Percentiles rank a stretch among this genome's conserved stretches.
Evolutionary conservation across 2,329 filamentous ascomycete genomes (phyloP).

Genomic region (Colletotrichum sp.): DNA sequence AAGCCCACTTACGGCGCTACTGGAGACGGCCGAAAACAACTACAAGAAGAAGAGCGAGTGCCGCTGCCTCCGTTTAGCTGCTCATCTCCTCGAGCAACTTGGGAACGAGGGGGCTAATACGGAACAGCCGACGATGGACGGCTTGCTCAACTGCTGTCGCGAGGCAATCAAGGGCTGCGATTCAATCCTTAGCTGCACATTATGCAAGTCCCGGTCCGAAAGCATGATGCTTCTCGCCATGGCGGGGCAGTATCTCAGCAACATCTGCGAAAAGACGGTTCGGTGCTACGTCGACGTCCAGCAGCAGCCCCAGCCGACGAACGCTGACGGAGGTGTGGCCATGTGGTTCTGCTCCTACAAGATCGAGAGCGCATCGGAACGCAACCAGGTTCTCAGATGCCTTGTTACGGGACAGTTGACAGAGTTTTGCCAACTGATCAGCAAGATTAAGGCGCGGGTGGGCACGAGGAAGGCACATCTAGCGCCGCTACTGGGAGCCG

Average conservation of each 20-base stretch:
- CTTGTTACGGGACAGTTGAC: neutral
- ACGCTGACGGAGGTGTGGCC: neutral
- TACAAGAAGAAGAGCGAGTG: neutral
- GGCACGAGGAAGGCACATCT: neutral
- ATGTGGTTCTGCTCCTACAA: conserved; percentile 2
- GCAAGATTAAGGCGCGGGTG: neutral
- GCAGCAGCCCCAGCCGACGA: neutral
- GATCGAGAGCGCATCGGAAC: neutral
- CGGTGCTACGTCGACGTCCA: neutral
- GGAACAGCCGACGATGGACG: neutral
- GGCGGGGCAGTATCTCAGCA: neutral
- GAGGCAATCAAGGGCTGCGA: conserved; percentile 3
- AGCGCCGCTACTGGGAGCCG: neutral
- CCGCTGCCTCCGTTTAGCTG: neutral
- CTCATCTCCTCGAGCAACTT: neutral
- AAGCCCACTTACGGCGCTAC: neutral
- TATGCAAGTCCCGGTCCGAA: neutral
- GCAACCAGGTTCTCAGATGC: neutral
- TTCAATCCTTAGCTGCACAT: neutral
- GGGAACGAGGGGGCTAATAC: neutral
- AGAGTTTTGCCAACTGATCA: neutral
- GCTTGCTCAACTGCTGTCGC: neutral
- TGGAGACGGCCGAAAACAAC: neutral
- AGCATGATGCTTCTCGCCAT: conserved; percentile 10
- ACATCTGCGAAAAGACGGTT: conserved; percentile 4